Evolutionary conservation across 495 filamentous ascomycete genomes (phyloP).

Genomic region (Elaphomyces granulatus): DNA sequence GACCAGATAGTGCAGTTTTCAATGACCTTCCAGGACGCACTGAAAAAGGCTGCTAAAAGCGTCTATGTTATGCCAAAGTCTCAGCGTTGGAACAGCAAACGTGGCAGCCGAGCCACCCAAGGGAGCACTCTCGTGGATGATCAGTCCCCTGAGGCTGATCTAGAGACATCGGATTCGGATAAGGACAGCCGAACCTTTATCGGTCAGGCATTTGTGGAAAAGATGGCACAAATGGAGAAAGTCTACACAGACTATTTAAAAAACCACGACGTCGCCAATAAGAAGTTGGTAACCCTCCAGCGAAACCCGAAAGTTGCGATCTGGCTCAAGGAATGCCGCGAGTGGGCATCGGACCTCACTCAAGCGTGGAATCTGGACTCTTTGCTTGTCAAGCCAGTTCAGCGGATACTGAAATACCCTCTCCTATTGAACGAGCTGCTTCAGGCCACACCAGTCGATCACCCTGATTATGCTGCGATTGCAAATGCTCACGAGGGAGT

Average conservation of each 20-base stretch:
- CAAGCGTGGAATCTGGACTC: slow-evolving; percentile 88
- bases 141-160: slow-evolving; percentile 21
- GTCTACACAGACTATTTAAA: slow-evolving; percentile 76
- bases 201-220: slow-evolving; percentile 59
- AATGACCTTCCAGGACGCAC: slow-evolving; percentile 54
- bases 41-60: slow-evolving; percentile 60
- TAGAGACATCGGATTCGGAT: slow-evolving; percentile 39
- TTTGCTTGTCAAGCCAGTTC: slow-evolving; percentile 86
- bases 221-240: slow-evolving; percentile 66
- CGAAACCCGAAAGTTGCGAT: slow-evolving; percentile 60
- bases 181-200: slow-evolving; percentile 64
- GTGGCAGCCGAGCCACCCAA: slow-evolving; percentile 30
- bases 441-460: slow-evolving; percentile 60
- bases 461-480: slow-evolving; percentile 65
- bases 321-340: slow-evolving; percentile 84
- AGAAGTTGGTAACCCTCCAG: slow-evolving; percentile 60
- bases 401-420: slow-evolving; percentile 84
- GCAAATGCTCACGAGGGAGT: slow-evolving; percentile 47
- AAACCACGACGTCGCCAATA: slow-evolving; percentile 72
- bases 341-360: slow-evolving; percentile 77
- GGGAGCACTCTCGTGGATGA: slow-evolving; percentile 23
- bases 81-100: slow-evolving; percentile 41
- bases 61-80: slow-evolving; percentile 54
- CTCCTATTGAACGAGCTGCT: slow-evolving; percentile 66
- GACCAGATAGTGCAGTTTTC: slow-evolving; percentile 78